phyloP scores from a whole-genome alignment of 106 monocot species.

The Acorus gramineus region DNA sequence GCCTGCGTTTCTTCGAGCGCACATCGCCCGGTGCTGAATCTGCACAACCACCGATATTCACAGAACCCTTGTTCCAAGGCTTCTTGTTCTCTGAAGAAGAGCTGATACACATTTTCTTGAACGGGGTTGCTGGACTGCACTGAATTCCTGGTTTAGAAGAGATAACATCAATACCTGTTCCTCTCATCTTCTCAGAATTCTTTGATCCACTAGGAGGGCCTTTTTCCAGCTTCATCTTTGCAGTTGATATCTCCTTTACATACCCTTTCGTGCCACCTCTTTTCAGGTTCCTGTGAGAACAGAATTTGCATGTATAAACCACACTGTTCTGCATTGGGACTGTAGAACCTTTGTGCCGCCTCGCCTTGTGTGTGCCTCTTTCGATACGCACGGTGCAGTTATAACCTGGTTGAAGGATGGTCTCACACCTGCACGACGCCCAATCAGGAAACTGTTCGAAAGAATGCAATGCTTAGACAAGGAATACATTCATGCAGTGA shows the following conservation, averaged over 20 bases:
- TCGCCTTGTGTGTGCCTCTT: not conserved
- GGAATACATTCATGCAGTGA: too few species aligned
- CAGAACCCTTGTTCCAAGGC: not conserved
- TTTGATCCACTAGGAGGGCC: not conserved
- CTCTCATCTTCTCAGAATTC: not conserved
- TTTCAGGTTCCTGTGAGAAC: conserved; percentile 11
- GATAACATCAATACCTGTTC: not conserved
- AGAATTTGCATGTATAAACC: conserved; percentile 22
- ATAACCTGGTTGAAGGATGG: conserved; percentile 21
- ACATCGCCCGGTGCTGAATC: conserved; percentile 1
- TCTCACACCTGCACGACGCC: conserved; percentile 15
- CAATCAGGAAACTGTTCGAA: not conserved
- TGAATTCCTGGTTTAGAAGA: not conserved
- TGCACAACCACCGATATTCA: not conserved
- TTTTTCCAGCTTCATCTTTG: not conserved
- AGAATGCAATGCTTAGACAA: not conserved
- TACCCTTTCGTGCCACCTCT: conserved; percentile 9
- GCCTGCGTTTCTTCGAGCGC: conserved; percentile 30
- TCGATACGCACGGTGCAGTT: conserved; percentile 25
- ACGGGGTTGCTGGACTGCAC: conserved; percentile 6
- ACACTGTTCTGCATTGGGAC: conserved; percentile 9
- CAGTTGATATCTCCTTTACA: conserved; percentile 5
- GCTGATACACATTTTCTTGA: not conserved
- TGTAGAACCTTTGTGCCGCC: not conserved
- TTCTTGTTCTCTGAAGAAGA: conserved; percentile 9